phyloP scores from a whole-genome alignment of 1,139 yeast genomes.

The Suhomyces ambrosiae region DNA sequence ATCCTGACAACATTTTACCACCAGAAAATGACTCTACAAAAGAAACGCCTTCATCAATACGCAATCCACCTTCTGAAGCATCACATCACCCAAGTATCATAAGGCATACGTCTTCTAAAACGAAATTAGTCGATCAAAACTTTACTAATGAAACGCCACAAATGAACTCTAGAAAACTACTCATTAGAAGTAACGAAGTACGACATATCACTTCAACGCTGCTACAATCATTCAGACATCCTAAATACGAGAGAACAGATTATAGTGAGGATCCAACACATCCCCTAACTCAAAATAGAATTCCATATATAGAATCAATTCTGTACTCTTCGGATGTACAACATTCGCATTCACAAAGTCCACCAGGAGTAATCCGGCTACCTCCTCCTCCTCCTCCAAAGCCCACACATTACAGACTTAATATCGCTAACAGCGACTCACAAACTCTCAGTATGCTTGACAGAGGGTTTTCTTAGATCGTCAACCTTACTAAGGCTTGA shows the following conservation, averaged over 20 bases:
- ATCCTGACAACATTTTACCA: constrained; percentile 10
- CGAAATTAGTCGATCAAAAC: too few relatives aligned
- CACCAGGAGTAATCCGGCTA: constrained; percentile 1
- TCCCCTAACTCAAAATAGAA: too few relatives aligned
- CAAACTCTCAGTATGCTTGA: constrained; percentile 10
- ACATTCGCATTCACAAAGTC: background rate
- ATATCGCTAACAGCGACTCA: constrained; percentile 7
- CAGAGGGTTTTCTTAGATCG: constrained; percentile 6
- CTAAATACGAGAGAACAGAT: too few relatives aligned
- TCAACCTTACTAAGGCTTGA: background rate
- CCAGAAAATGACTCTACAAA: constrained; percentile 1
- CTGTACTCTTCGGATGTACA: background rate
- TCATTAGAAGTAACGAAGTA: too few relatives aligned
- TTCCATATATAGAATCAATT: background rate
- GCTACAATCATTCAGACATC: too few relatives aligned
- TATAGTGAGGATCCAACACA: too few relatives aligned
- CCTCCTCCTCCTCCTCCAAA: constrained; percentile 11
- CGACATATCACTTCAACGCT: too few relatives aligned
- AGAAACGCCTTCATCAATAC: background rate
- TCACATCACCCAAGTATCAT: too few relatives aligned
- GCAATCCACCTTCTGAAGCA: too few relatives aligned
- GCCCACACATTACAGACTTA: constrained; percentile 8
- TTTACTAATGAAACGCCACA: too few relatives aligned
- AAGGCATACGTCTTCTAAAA: too few relatives aligned
- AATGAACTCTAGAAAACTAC: too few relatives aligned